Evolutionary conservation across 148 eudicot genomes (phyloP), one percentile per base, ranked within the genome.

Genomic region (Heliamphora exappendiculata): DNA sequence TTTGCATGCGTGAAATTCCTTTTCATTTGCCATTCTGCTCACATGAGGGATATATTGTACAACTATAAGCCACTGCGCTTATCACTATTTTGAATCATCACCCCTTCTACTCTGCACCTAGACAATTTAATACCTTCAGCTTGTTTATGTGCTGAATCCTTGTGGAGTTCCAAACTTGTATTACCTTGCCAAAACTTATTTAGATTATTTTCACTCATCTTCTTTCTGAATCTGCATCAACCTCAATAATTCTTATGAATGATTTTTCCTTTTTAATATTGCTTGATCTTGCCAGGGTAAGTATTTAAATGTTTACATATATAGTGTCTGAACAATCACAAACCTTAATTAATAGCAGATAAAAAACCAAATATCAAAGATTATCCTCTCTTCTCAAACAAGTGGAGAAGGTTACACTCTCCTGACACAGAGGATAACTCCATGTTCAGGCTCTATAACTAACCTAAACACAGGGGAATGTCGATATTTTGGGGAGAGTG

Each of bases 401-500:
- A 76, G 29, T n/a, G 29, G 36, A 41, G 6, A 41, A 49, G 34
- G 5, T 87, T 70, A 86, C 49, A 76, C 50, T 78, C 33, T 82
- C 62, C 28, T 72, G 2, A 86, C 22, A 50, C 68, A 79, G 19
- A 88, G 81, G 28, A 50, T 17, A 53, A 86, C 76, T 20, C 85
- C 90, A 75, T 87, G 78, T 71, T 85, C 68, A 53, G 90, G 86
- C 58, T 83, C 82, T 59, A 87, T 73, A 29, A 83, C 75, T 75
- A 86, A 75, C 77, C 81, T 77, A 73, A 84, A 81, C 12, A 67
- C 72, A 19, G 89, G 89, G 45, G 60, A 69, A 67, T 88, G 88
- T n/a, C n/a, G 78, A 83, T 88, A 88, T 3, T 44, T 39, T 49
- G 89, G 84, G 16, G 91, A 86, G 72, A 86, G 67, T 3, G 86